These are phyloP conservation scores for Pisolithus marmoratus DNA, from an alignment of 768 basidiomycete species.

Conservation along the genomic window DNA sequence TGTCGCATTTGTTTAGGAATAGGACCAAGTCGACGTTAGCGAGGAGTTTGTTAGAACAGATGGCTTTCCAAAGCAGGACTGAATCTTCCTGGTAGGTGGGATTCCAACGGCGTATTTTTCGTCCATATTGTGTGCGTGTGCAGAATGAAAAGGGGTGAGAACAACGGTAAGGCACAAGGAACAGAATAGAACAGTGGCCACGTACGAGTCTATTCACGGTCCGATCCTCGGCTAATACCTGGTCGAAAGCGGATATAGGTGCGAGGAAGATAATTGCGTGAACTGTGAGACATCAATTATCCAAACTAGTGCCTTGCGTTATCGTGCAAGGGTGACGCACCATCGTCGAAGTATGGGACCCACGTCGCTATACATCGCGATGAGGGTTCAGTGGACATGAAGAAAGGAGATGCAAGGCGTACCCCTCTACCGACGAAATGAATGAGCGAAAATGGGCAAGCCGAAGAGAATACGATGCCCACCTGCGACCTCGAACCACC, in stretches of 20 bases:
- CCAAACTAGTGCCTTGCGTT: background rate
- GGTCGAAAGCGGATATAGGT: constrained; percentile 55
- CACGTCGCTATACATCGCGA: constrained; percentile 34
- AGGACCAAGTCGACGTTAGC: constrained; percentile 68
- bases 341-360: constrained; percentile 53
- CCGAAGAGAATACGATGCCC: constrained; percentile 11
- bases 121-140: background rate
- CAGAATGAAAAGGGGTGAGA: background rate
- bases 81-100: constrained; percentile 56
- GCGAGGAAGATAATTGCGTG: constrained; percentile 54
- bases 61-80: constrained; percentile 66
- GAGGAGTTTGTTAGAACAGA: constrained; percentile 68
- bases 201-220: constrained; percentile 46
- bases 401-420: constrained; percentile 14
- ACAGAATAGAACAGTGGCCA: background rate
- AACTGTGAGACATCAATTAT: constrained; percentile 12
- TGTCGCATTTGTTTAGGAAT: constrained; percentile 81
- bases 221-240: constrained; percentile 46
- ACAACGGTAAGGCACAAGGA: too few species aligned
- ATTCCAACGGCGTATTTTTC: too few species aligned
- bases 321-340: constrained; percentile 16
- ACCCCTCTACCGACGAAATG: constrained; percentile 25
- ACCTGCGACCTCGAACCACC: constrained; percentile 50
- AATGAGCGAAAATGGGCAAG: constrained; percentile 2
- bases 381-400: constrained; percentile 6